A percentile compares a stretch with the other conserved stretches of the same genome.
Evolutionary conservation across 139 green algal genomes (phyloP).

Genomic region (Pseudopediastrum boryanum): DNA sequence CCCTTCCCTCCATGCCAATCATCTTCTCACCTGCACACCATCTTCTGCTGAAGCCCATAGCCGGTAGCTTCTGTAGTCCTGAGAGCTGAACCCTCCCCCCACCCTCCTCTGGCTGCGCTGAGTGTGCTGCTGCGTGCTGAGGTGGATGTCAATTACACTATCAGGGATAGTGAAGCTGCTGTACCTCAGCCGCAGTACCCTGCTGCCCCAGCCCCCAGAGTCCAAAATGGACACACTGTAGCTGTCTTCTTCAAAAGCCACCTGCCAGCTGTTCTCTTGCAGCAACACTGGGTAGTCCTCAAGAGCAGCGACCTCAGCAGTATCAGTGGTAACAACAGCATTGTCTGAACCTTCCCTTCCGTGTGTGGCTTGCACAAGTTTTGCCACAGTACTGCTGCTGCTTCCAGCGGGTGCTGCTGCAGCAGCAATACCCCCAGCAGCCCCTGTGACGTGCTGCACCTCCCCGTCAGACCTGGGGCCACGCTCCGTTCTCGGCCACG

Average conservation of each 20-base stretch:
- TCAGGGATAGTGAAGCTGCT: slow-evolving; percentile 33
- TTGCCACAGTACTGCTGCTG: too few relatives aligned
- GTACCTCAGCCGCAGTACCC: slow-evolving; percentile 28
- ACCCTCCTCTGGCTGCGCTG: slow-evolving; percentile 1
- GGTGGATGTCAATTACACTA: slow-evolving; percentile 26
- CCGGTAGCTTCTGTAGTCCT: slow-evolving; percentile 30
- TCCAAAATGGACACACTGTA: slow-evolving; percentile 29
- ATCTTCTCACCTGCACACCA: slow-evolving; percentile 42
- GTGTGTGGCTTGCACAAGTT: too few relatives aligned
- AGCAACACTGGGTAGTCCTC: too few relatives aligned
- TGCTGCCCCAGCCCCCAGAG: slow-evolving; percentile 8
- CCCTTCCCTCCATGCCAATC: too few relatives aligned
- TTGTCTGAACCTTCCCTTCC: too few relatives aligned
- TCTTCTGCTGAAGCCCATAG: slow-evolving; percentile 27
- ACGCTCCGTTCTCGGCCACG: too few relatives aligned
- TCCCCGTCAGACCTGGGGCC: too few relatives aligned
- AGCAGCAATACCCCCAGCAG: too few relatives aligned
- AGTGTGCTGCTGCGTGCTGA: slow-evolving; percentile 14
- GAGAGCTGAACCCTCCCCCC: slow-evolving; percentile 7
- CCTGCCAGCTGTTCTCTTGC: slow-evolving; percentile 27
- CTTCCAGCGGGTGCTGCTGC: too few relatives aligned
- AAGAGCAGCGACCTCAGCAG: too few relatives aligned
- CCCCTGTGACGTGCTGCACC: too few relatives aligned
- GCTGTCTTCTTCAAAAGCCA: slow-evolving; percentile 28
- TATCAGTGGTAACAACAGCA: too few relatives aligned